Base-by-base conservation (phyloP, 352 stramenopile genomes). In the Sclerospora graminicola region DNA sequence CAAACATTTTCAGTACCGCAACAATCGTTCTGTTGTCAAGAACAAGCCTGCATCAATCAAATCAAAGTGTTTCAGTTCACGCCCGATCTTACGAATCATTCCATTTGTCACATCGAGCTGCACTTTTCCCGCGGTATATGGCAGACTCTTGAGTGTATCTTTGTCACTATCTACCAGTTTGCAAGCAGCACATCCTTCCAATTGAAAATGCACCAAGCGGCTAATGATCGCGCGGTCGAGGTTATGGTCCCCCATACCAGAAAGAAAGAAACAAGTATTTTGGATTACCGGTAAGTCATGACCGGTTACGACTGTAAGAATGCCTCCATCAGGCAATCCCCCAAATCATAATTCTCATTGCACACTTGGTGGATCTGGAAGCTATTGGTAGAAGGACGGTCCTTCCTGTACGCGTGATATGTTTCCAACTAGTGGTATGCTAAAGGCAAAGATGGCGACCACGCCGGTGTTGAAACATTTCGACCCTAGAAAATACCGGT, bases 231-330 rank as follows among this genome's bases (percentile, higher is more conserved):
- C 62, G 45, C 81, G 71, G 59, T 92, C 77, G 36, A 92, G 88
- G 46, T 89, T 75, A 52, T 89, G 80, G 48, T 92, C 77, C 4
- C 77, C 72, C 39, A 77, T 89, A 59, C n/a, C n/a, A n/a, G n/a
- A n/a, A n/a, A n/a, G n/a, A n/a, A n/a, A n/a, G n/a, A n/a, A n/a
- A n/a, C n/a, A n/a, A n/a, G n/a, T n/a, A n/a, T n/a, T n/a, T n/a
- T n/a, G n/a, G n/a, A n/a, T n/a, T n/a, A n/a, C n/a, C n/a, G n/a
- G n/a, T n/a, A n/a, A n/a, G n/a, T n/a, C n/a, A n/a, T n/a, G n/a
- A n/a, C n/a, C n/a, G n/a, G n/a, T n/a, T n/a, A n/a, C n/a, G n/a
- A n/a, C n/a, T n/a, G n/a, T n/a, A n/a, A n/a, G n/a, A n/a, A n/a
- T n/a, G n/a, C n/a, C n/a, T n/a, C n/a, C n/a, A n/a, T n/a, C n/a